Percentiles rank a stretch among this genome's conserved stretches.
Evolutionary conservation across 176 grass and related monocot species (phyloP).

Genomic region (Musa beccarii): DNA sequence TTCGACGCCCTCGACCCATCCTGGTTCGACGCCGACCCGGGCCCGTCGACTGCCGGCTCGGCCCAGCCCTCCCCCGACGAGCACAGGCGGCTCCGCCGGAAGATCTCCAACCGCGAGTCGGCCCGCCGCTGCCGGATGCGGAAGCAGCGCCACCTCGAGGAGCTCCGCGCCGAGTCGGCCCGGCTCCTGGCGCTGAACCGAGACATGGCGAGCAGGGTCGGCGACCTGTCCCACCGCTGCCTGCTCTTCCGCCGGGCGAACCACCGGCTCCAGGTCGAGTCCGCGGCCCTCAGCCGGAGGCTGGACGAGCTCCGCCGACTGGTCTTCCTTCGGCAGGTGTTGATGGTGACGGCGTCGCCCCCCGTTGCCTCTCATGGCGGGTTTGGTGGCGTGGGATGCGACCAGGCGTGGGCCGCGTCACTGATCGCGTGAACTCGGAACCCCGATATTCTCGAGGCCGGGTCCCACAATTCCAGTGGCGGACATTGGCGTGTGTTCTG

Average conservation of each 20-base stretch:
- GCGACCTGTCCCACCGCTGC: neutral
- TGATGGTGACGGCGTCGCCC: neutral
- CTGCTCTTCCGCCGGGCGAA: constrained; percentile 3
- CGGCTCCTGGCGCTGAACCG: neutral
- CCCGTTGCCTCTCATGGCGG: neutral
- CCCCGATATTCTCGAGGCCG: too few relatives aligned
- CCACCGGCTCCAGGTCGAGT: constrained; percentile 3
- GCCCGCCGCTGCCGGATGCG: constrained; percentile 16
- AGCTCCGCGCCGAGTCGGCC: constrained; percentile 5
- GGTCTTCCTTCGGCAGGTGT: neutral
- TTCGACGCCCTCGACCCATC: neutral
- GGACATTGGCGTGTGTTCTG: too few relatives aligned
- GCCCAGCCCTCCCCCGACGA: neutral
- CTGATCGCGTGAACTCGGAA: neutral
- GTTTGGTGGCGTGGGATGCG: neutral
- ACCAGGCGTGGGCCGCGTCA: neutral
- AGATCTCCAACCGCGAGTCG: constrained; percentile 18
- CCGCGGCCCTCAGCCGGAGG: neutral
- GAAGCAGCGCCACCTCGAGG: constrained; percentile 11
- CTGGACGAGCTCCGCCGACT: neutral
- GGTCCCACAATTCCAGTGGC: too few relatives aligned
- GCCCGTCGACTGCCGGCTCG: neutral
- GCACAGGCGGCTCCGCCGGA: constrained; percentile 5
- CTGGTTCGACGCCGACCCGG: neutral
- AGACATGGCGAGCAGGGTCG: neutral